Percentiles rank a stretch among this genome's conserved stretches.
phyloP scores from a whole-genome alignment of 2,329 filamentous ascomycete genomes.

The Tolypocladium guangdongense region DNA sequence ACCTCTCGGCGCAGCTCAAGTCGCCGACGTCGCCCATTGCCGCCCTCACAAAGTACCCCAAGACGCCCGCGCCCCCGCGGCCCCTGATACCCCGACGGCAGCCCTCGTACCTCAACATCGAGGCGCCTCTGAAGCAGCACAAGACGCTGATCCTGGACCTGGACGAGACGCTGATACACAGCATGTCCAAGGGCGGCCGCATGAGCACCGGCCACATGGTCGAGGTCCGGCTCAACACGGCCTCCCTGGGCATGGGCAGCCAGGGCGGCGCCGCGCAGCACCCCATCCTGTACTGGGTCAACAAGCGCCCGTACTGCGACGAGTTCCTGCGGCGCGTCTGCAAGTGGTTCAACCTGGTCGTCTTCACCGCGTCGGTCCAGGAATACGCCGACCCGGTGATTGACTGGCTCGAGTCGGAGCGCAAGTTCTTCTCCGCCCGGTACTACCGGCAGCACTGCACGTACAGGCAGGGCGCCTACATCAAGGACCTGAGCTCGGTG shows the following conservation, averaged over 20 bases:
- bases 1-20: constrained; percentile 73
- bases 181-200: constrained; percentile 88
- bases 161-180: constrained; percentile 96
- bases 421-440: constrained; percentile 87
- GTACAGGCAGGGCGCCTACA: constrained; percentile 88
- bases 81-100: constrained; percentile 83
- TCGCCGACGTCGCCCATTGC: constrained; percentile 79
- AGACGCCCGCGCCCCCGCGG: constrained; percentile 76
- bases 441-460: constrained; percentile 98
- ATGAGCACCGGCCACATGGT: constrained; percentile 99
- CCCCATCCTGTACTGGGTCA: constrained; percentile 96
- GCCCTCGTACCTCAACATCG: constrained; percentile 68
- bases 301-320: constrained; percentile 94
- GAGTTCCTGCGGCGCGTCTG: constrained; percentile 85
- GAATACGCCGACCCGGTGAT: constrained; percentile 98
- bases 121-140: constrained; percentile 49
- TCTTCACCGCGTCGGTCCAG: constrained; percentile 95
- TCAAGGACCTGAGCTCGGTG: constrained; percentile 92
- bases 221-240: constrained; percentile 79
- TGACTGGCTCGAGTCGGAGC: constrained; percentile 93
- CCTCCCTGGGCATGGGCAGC: constrained; percentile 55
- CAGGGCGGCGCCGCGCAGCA: constrained; percentile 66
- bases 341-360: constrained; percentile 96
- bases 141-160: constrained; percentile 94
- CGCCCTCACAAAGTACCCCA: constrained; percentile 78